Conservation (phyloP, 495 filamentous ascomycete species). For the Lasiosphaeria hispida region DNA sequence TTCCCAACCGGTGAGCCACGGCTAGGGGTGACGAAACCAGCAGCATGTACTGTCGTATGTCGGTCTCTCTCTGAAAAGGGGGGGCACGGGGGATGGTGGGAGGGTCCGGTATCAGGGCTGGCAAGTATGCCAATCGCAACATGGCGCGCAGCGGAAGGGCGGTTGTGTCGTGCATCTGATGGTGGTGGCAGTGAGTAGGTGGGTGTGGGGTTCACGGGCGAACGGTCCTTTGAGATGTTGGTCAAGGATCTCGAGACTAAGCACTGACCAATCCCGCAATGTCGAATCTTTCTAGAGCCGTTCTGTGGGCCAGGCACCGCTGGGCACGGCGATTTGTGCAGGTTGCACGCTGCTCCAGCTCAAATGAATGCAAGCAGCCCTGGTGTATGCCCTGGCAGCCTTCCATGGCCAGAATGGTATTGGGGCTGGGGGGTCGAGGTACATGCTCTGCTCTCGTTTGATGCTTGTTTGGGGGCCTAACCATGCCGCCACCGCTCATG, state of each 20-base stretch:
- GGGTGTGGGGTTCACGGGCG: constrained; percentile 15
- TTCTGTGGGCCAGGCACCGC: constrained; percentile 13
- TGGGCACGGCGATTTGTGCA: not conserved
- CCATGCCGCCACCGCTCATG: constrained; percentile 36
- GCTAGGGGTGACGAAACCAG: constrained; percentile 24
- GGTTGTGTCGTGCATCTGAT: not conserved
- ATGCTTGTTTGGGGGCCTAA: constrained; percentile 45
- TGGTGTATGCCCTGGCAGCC: not conserved
- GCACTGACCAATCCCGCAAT: constrained; percentile 19
- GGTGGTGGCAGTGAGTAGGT: constrained; percentile 2
- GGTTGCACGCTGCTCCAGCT: constrained; percentile 2
- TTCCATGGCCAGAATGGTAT: no score
- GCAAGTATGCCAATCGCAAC: not conserved
- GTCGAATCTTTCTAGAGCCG: constrained; percentile 25
- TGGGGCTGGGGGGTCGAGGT: constrained; percentile 18
- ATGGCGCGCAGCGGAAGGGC: constrained; percentile 5
- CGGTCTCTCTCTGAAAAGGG: not conserved
- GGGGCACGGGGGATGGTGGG: not conserved
- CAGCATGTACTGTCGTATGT: not conserved
- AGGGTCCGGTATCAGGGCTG: no score
- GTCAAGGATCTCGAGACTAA: constrained; percentile 14
- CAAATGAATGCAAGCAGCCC: not conserved
- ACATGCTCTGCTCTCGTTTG: constrained; percentile 36
- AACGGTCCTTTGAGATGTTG: constrained; percentile 5
- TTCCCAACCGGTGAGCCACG: constrained; percentile 13